phyloP scores from a whole-genome alignment of 441 rosid genomes.

The Erodium trifolium region DNA sequence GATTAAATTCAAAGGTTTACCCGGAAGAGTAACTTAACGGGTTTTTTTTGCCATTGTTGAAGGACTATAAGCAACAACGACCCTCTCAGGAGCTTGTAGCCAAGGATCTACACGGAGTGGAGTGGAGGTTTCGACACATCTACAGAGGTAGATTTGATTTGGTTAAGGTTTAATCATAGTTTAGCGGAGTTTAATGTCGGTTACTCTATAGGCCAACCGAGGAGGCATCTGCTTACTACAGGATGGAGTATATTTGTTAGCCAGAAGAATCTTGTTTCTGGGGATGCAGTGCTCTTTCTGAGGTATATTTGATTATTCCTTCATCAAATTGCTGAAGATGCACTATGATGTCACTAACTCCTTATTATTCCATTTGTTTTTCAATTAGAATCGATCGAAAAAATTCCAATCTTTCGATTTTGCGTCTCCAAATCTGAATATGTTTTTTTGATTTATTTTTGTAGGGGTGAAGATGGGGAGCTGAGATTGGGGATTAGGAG shows the following conservation, averaged over 20 bases:
- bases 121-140: slow-evolving; percentile 92
- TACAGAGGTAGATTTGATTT: slow-evolving; percentile 55
- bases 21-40: neutral
- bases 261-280: slow-evolving; percentile 85
- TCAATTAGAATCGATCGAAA: too few species aligned
- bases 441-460: slow-evolving; percentile 7
- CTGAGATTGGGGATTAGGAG: slow-evolving; percentile 83
- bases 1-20: neutral
- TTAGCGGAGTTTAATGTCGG: slow-evolving; percentile 11
- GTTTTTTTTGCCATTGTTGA: slow-evolving; percentile 11
- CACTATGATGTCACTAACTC: too few species aligned
- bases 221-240: slow-evolving; percentile 91
- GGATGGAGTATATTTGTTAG: slow-evolving; percentile 95
- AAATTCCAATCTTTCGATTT: too few species aligned
- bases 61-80: slow-evolving; percentile 89
- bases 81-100: slow-evolving; percentile 94
- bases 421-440: too few species aligned
- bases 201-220: slow-evolving; percentile 69
- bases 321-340: too few species aligned
- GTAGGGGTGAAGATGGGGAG: slow-evolving; percentile 71
- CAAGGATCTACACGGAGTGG: slow-evolving; percentile 81
- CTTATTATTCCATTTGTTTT: too few species aligned
- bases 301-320: slow-evolving; percentile 35
- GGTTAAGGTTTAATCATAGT: too few species aligned
- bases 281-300: slow-evolving; percentile 84